These are phyloP conservation scores for Emmonsiellopsis sp. DNA, from an alignment of 2,329 filamentous ascomycete genomes.

Conservation along the genomic window DNA sequence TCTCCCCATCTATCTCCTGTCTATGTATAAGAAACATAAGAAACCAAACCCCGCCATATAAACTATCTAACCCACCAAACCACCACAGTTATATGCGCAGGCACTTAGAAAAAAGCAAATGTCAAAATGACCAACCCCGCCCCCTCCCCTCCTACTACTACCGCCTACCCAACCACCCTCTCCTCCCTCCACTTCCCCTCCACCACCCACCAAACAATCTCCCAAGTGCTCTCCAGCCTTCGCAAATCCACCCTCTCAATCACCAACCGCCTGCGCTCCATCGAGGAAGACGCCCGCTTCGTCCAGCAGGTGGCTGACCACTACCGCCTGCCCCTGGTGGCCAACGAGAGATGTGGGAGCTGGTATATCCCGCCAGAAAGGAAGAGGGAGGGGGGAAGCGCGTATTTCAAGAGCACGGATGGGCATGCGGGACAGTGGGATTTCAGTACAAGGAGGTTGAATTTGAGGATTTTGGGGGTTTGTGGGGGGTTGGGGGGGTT, in stretches of 20 bases:
- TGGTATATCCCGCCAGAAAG: conserved; percentile 70
- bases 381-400: conserved; percentile 54
- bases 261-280: conserved; percentile 71
- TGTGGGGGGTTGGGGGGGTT: conserved; percentile 60
- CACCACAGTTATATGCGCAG: too few species aligned
- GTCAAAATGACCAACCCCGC: conserved; percentile 20
- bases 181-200: conserved; percentile 45
- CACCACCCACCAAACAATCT: conserved; percentile 51
- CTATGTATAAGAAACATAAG: too few species aligned
- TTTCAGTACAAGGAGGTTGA: conserved; percentile 76
- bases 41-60: too few species aligned
- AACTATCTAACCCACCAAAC: too few species aligned
- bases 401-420: conserved; percentile 97
- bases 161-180: conserved; percentile 23
- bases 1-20: too few species aligned
- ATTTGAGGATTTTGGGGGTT: conserved; percentile 67
- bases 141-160: not conserved
- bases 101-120: too few species aligned
- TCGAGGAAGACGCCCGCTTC: conserved; percentile 66
- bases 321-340: conserved; percentile 60
- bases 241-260: conserved; percentile 69
- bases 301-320: conserved; percentile 48
- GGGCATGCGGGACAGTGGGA: conserved; percentile 86
- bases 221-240: conserved; percentile 59
- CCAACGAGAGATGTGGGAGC: conserved; percentile 90